Evolutionary conservation across 345 rosid species (phyloP), one percentile per base, ranked within the genome.

Genomic region (Gossypium anomalum): DNA sequence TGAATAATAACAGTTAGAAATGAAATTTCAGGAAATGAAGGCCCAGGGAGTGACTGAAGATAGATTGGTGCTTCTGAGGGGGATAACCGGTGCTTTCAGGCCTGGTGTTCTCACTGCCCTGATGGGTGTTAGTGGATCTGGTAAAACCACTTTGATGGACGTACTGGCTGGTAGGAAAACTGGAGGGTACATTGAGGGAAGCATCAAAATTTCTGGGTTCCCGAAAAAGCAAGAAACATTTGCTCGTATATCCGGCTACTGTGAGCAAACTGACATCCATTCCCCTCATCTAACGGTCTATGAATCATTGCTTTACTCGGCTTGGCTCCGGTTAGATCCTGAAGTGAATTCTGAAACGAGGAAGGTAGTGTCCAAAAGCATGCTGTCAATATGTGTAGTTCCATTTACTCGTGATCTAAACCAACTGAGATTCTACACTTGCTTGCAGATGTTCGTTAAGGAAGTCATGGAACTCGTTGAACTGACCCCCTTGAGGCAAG

Each of bases 391-490:
- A 51, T 2, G 20, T n/a, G 2, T 48, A 38, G 15, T 56, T 59
- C 15, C 2, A 2, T 25, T 41, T 16, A 67, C 51, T 45, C 20
- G 8, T 57, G 2, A 34, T n/a, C 38, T 25, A 67, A 67, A 47
- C 43, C 27, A 8, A 15, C 22, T 16, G 22, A 9, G 4, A 2
- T 48, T 67, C 6, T 8, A 1, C 11, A 23, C 2, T 67, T 44
- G 51, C 2, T 77, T 34, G 38, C 84, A 93, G 98, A 87, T 87
- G 82, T 93, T 93, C 63, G 83, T 92, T 52, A 90, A 91, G 61
- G 92, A 93, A 85, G 97, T 93, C 57, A 93, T 93, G 95, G 92
- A 87, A 74, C 93, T 93, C 12, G 88, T 93, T 79, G 98, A 93
- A 72, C 73, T 93, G 60, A 85, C 83, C 7, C 79, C 86, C 0